Evolutionary conservation across 75 land plant genomes (phyloP), one percentile per base, ranked within the genome.

Genomic region (Ceratopteris richardii): DNA sequence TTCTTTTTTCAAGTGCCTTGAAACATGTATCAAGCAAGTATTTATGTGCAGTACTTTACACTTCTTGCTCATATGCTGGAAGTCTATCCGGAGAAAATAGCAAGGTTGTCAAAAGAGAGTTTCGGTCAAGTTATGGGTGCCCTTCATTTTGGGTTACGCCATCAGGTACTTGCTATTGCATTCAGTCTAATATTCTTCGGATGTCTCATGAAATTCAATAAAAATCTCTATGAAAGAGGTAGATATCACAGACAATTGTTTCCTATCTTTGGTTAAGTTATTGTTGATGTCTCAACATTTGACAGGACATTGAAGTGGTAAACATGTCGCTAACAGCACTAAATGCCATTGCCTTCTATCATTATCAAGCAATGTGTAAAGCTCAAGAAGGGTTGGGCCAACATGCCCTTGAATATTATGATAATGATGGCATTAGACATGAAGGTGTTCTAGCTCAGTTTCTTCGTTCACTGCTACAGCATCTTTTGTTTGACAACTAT

Each of bases 21-120:
- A 64, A 1, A 41, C 24, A 36, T 27, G 31, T 0, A 28, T 19
- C 57, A 48, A 53, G 25, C 12, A 40, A 1, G 14, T 54, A 27
- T 33, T 28, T 22, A 31, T 66, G 11, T 75, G 44, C 83, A 94
- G 98, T 94, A 94, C 60, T 94, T 94, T 64, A 70, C 81, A 17
- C 67, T 94, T 47, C 71, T 94, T 52, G 82, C 84, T 22, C 98
- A 94, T 59, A 73, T 94, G 80, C 58, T 94, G 70, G 98, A 94
- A 61, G 96, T 94, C 26, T 90, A 94, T 63, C 98, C 98, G 55
- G 96, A 94, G 70, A 90, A 83, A 66, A 80, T 90, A 62, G 84
- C 83, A 14, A 83, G 86, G 53, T 62, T 94, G 54, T 77, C 73
- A 19, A 44, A 51, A 44, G 88, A 90, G 65, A 83, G 81, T 7